Base-by-base conservation (phyloP, 2,329 filamentous ascomycete species). In the Clarireedia hainanense region DNA sequence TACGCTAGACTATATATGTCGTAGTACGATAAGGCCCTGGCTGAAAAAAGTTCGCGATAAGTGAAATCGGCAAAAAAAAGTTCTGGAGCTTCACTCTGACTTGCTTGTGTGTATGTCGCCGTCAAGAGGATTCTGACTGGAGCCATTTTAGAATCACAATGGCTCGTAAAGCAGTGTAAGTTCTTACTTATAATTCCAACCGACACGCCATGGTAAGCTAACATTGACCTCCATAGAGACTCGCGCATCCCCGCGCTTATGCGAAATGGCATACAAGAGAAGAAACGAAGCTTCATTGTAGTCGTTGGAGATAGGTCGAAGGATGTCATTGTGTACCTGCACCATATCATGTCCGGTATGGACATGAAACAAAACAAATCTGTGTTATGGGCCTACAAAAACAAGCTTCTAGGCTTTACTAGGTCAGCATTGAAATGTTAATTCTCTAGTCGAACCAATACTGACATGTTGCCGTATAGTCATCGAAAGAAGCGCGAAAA, bases 301-400 rank as follows among this genome's bases (percentile, higher is more conserved):
- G 85, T 99, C 24, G 92, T 99, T 47, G 94, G 94, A 68, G 91
- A 99, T 72, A 84, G 84, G 57, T 84, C 91, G 63, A 99, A 99
- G 73, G 94, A 99, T 78, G 90, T 92, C 65, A 97, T 99, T 69
- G 91, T 97, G 63, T 85, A 96, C 69, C 80, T 91, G 58, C 91
- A 97, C 74, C 91, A 94, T 69, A 95, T 99, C 68, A 88, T 96
- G 78, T 87, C 91, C 50, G 88, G 83, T 65, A 85, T 88, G 69
- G 89, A 96, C 70, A 83, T 96, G 62, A 95, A 95, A 74, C 84
- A 95, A 72, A 95, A 94, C 76, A 97, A 97, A 73, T 94, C 89
- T 12, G 91, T 99, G 3, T 77, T 99, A 10, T 99, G 94, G 94
- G 92, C 94, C 20, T 99, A 99, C 77, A 97, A 97, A 79, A 95